Evolutionary conservation across 257 asterid genomes (phyloP), one percentile per base, ranked within the genome.

Genomic region (Solanum lycopersicoides): DNA sequence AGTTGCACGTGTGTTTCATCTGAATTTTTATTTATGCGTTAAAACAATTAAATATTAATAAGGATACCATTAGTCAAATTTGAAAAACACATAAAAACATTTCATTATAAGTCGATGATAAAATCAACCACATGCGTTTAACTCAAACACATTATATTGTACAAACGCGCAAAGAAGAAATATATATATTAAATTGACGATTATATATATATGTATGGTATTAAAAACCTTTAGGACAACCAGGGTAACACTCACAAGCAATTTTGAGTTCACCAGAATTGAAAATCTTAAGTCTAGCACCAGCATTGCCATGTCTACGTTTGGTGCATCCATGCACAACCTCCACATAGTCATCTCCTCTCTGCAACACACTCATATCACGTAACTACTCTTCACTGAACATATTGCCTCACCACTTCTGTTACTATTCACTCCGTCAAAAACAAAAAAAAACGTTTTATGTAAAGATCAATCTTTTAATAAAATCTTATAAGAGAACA

Each of bases 251-350:
- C 76, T 92, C 93, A 69, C 93, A 92, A 82, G 77, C 15, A 89
- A 92, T 90, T 89, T 88, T 91, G 50, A 91, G 95, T 45, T 85
- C 91, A 76, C 93, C 95, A 87, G 76, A 85, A 80, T 88, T 71
- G 87, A 88, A 92, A 91, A 91, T 91, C 93, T 89, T 91, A 89
- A 90, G 95, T 3, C 63, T 92, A 32, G 90, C 93, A 75, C 89
- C 95, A 65, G 92, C 92, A 76, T 92, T 91, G 16, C 93, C 93
- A 75, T 91, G 89, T n/a, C 90, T 90, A 44, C 89, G 93, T 83
- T 93, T 92, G 18, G 93, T 92, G 89, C 93, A 90, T 34, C 93
- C 93, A 79, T 92, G 91, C 90, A 84, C 88, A 89, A 90, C 93
- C 88, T 89, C 91, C 35, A 91, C 91, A 88, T 89, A 92, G 89